Evolutionary conservation across 2,329 filamentous ascomycete genomes (phyloP).

Genomic region (Dactylellina sp.): DNA sequence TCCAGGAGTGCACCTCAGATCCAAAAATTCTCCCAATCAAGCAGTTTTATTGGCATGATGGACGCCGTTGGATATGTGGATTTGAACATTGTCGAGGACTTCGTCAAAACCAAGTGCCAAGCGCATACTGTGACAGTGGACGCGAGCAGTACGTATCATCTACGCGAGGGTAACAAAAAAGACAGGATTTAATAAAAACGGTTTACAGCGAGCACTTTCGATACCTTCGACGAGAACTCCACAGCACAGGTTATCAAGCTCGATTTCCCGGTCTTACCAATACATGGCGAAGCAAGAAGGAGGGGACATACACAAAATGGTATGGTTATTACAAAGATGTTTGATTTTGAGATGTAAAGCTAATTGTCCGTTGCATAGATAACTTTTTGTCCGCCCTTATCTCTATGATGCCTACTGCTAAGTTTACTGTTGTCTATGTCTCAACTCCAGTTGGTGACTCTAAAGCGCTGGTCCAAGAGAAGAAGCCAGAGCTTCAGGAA

Average conservation of each 20-base stretch:
- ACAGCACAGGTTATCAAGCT: constrained; percentile 53
- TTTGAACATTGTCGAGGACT: constrained; percentile 46
- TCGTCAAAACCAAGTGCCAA: constrained; percentile 50
- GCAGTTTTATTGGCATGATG: constrained; percentile 35
- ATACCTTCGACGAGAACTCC: constrained; percentile 58
- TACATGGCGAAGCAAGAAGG: constrained; percentile 43
- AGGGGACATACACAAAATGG: constrained; percentile 48
- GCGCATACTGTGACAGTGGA: constrained; percentile 57
- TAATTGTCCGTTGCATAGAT: constrained; percentile 44
- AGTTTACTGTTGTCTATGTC: constrained; percentile 60
- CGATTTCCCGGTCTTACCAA: constrained; percentile 51
- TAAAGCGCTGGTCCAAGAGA: constrained; percentile 28
- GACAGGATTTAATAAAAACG: not conserved
- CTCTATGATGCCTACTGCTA: constrained; percentile 58
- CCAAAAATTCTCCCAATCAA: constrained; percentile 34
- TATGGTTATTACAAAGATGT: not conserved
- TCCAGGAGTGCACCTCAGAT: constrained; percentile 50
- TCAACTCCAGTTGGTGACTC: constrained; percentile 58
- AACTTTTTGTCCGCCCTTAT: constrained; percentile 60
- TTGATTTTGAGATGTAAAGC: not conserved
- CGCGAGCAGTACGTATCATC: constrained; percentile 57
- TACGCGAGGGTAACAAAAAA: too few species aligned
- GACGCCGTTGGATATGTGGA: constrained; percentile 45
- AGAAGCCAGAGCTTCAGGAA: constrained; percentile 37
- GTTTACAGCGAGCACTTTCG: constrained; percentile 56